phyloP scores from a whole-genome alignment of 2,329 filamentous ascomycete species.

The Penicillium sp. region DNA sequence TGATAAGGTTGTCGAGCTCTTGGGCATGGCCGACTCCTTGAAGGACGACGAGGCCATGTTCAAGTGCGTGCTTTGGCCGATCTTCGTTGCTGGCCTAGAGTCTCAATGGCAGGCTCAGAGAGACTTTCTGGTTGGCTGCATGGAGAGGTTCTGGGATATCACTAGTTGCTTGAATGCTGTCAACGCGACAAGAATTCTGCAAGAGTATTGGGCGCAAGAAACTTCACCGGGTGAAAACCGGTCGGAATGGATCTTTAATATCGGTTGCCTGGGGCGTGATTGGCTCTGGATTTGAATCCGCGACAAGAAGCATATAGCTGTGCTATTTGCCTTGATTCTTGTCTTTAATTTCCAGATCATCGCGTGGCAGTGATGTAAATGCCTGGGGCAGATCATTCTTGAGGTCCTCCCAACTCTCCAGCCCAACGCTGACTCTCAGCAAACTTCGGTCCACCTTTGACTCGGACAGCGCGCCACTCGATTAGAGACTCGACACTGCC shows the following conservation, averaged over 20 bases:
- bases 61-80: conserved; percentile 35
- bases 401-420: conserved; percentile 81
- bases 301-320: not conserved
- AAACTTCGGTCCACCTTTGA: conserved; percentile 62
- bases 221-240: not conserved
- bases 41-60: conserved; percentile 24
- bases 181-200: conserved; percentile 29
- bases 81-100: conserved; percentile 32
- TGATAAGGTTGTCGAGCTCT: conserved; percentile 22
- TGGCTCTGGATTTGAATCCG: conserved; percentile 26
- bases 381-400: conserved; percentile 66
- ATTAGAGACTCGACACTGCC: conserved; percentile 93
- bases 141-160: conserved; percentile 29
- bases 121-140: conserved; percentile 19
- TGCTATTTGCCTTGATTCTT: not conserved
- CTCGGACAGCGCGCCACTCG: conserved; percentile 93
- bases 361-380: conserved; percentile 42
- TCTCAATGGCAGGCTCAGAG: conserved; percentile 22
- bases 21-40: conserved; percentile 23
- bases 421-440: conserved; percentile 74
- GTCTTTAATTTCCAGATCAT: not conserved
- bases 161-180: conserved; percentile 33
- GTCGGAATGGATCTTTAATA: not conserved
- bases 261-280: conserved; percentile 23
- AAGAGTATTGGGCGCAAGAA: not conserved